A percentile compares a stretch with the other conserved stretches of the same genome.
Evolutionary conservation across 1,284 basidiomycete genomes (phyloP).

Genomic region (Exsudoporus floridanus): DNA sequence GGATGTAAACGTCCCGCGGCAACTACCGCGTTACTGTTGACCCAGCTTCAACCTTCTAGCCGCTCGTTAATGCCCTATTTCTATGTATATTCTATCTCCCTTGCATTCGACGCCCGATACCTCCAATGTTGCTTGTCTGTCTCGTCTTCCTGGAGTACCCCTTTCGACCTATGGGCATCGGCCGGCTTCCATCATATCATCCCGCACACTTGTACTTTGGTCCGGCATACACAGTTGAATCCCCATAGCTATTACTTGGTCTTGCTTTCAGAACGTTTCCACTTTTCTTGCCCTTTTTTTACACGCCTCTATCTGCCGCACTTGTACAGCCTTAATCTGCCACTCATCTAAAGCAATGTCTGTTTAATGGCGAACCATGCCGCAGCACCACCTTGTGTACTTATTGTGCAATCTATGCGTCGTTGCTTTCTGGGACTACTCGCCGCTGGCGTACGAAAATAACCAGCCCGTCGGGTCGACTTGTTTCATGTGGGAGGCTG

Average conservation of each 20-base stretch:
- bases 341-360: conserved; percentile 41
- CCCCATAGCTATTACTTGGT: conserved; percentile 44
- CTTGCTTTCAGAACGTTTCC: conserved; percentile 47
- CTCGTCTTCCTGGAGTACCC: conserved; percentile 35
- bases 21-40: conserved; percentile 8
- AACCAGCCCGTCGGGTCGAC: no score
- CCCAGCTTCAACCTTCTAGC: conserved; percentile 15
- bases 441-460: no score
- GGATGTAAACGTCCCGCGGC: conserved; percentile 54
- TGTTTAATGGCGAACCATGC: conserved; percentile 39
- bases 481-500: no score
- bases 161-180: conserved; percentile 35
- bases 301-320: conserved; percentile 46
- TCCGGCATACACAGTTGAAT: conserved; percentile 48
- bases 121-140: conserved; percentile 35
- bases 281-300: conserved; percentile 38
- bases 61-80: conserved; percentile 37
- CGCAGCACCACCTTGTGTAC: conserved; percentile 39
- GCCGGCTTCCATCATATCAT: conserved; percentile 45
- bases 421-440: no score
- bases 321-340: conserved; percentile 53
- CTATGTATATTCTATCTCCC: conserved; percentile 40
- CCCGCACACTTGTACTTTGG: conserved; percentile 69
- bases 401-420: conserved; percentile 40
- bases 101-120: conserved; percentile 34